Percentiles rank a stretch among this genome's conserved stretches.
These are phyloP conservation scores for Myxozyma geophila DNA, from an alignment of 805 yeast genomes.

Conservation along the genomic window DNA sequence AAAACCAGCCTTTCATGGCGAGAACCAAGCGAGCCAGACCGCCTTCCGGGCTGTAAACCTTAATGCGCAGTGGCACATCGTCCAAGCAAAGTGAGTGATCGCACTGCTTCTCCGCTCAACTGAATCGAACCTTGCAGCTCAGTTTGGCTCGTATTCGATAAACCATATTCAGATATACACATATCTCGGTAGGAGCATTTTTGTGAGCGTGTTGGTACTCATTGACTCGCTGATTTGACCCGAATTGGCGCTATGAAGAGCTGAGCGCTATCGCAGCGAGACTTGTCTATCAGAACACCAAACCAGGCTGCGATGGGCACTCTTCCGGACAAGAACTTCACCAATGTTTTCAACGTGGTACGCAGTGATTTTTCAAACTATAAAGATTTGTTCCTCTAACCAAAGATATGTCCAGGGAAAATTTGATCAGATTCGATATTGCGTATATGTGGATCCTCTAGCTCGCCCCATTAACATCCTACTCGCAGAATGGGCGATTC, in stretches of 20 bases:
- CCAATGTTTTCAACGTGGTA: constrained; percentile 34
- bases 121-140: neutral
- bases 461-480: constrained; percentile 30
- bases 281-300: neutral
- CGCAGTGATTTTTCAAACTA: neutral
- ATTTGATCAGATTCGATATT: constrained; percentile 32
- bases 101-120: neutral
- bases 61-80: too few species aligned
- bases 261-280: neutral
- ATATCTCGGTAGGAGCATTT: too few species aligned
- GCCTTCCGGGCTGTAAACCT: too few species aligned
- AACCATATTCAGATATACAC: too few species aligned
- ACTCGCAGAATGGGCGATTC: constrained; percentile 34
- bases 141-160: neutral
- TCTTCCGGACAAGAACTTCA: constrained; percentile 27
- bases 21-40: too few species aligned
- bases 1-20: too few species aligned
- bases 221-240: too few species aligned
- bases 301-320: constrained; percentile 15
- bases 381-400: neutral
- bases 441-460: constrained; percentile 34
- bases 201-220: too few species aligned
- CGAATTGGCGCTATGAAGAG: neutral
- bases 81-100: too few species aligned
- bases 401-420: constrained; percentile 18